phyloP scores from a whole-genome alignment of 805 yeast genomes.

The Pichia ethanolica region DNA sequence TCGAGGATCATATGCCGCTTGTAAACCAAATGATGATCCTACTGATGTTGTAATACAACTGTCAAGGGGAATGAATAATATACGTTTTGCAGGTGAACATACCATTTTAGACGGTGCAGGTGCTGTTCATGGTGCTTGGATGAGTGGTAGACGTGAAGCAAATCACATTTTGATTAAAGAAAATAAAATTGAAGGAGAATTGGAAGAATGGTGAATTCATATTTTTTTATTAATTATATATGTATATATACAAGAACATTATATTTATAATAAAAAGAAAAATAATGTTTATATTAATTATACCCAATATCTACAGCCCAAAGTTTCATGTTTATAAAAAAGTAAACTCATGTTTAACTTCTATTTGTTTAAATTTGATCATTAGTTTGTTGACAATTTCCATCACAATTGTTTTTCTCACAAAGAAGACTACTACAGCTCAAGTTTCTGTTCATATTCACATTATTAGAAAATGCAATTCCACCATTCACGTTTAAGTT shows the following conservation, averaged over 20 bases:
- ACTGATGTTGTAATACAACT: constrained; percentile 54
- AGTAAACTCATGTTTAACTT: too few species aligned
- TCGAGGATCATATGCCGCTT: constrained; percentile 76
- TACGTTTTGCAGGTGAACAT: constrained; percentile 90
- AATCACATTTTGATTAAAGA: constrained; percentile 15
- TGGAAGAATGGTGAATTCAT: constrained; percentile 25
- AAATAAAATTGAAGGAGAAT: constrained; percentile 27
- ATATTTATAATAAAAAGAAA: too few species aligned
- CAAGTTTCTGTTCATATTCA: too few species aligned
- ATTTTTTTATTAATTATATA: background rate
- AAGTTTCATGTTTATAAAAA: too few species aligned
- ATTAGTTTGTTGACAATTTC: background rate
- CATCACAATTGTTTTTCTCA: background rate
- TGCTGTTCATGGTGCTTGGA: constrained; percentile 87
- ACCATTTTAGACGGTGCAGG: constrained; percentile 83
- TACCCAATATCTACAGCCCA: too few species aligned
- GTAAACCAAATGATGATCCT: constrained; percentile 64
- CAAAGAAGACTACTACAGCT: background rate
- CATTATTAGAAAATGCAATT: too few species aligned
- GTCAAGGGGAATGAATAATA: constrained; percentile 45
- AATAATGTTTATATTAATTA: too few species aligned
- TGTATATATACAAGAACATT: background rate
- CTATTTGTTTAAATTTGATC: too few species aligned
- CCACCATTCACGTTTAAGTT: too few species aligned
- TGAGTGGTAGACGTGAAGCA: constrained; percentile 43